These are phyloP conservation scores for Moesziomyces antarcticus DNA, from an alignment of 1,284 basidiomycete species.

Conservation along the genomic window DNA sequence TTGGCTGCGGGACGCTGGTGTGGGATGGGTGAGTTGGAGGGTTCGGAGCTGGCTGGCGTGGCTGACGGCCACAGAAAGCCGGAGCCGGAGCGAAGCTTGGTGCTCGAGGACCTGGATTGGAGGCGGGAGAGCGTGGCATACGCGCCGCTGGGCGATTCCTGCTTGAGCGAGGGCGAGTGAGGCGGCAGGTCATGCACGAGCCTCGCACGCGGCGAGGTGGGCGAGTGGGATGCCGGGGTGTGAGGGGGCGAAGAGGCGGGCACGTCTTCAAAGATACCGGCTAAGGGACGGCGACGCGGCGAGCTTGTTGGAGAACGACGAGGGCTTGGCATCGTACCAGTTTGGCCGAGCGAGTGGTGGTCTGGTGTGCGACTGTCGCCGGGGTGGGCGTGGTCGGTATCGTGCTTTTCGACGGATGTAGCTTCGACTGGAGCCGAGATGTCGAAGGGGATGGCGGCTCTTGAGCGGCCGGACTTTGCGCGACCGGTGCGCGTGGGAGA, in stretches of 20 bases:
- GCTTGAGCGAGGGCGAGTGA: conserved; percentile 15
- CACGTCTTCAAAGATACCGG: conserved; percentile 37
- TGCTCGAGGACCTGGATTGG: conserved; percentile 30
- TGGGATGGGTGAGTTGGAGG: conserved; percentile 5
- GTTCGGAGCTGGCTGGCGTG: neutral
- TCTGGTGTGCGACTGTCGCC: neutral
- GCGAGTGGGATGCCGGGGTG: conserved; percentile 13
- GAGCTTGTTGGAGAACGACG: conserved; percentile 22
- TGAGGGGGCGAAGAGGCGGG: conserved; percentile 17
- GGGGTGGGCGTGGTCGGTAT: neutral
- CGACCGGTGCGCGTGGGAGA: conserved; percentile 20
- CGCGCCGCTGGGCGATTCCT: conserved; percentile 35
- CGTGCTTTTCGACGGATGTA: conserved; percentile 9
- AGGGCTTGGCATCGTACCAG: conserved; percentile 3
- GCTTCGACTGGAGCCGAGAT: conserved; percentile 35
- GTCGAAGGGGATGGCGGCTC: conserved; percentile 42
- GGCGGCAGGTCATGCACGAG: conserved; percentile 17
- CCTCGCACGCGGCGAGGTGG: conserved; percentile 10
- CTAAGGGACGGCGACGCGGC: conserved; percentile 27
- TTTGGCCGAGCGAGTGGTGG: neutral
- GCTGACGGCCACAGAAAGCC: conserved; percentile 36
- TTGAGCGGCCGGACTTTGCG: conserved; percentile 4
- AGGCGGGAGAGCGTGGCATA: conserved; percentile 43
- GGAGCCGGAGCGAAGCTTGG: conserved; percentile 30
- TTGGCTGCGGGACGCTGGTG: conserved; percentile 56